These are phyloP conservation scores for Pseudohalonectria lignicola DNA, from an alignment of 2,329 filamentous ascomycete species.

Conservation along the genomic window DNA sequence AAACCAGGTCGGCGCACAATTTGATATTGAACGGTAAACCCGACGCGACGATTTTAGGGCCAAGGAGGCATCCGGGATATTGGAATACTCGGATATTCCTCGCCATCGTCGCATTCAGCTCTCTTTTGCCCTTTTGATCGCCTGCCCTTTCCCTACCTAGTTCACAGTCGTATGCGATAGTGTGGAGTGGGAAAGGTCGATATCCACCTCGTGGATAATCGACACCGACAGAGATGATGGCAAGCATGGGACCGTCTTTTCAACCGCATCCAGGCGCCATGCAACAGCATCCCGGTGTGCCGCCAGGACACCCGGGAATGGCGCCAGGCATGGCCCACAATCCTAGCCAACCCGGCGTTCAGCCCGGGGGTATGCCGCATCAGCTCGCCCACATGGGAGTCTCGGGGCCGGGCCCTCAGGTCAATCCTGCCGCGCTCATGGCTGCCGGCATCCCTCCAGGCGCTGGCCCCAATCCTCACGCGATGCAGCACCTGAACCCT, in stretches of 20 bases:
- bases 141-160: neutral
- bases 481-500: slow-evolving; percentile 56
- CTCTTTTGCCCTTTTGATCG: neutral
- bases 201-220: slow-evolving; percentile 50
- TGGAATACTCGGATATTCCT: no score
- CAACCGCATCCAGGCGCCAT: slow-evolving; percentile 59
- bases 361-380: slow-evolving; percentile 53
- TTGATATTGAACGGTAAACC: no score
- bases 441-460: slow-evolving; percentile 58
- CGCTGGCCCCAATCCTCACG: slow-evolving; percentile 53
- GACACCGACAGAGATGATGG: slow-evolving; percentile 52
- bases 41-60: no score
- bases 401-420: slow-evolving; percentile 60
- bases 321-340: slow-evolving; percentile 54
- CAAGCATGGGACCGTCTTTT: slow-evolving; percentile 53
- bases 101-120: neutral
- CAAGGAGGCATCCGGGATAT: no score
- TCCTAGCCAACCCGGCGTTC: slow-evolving; percentile 57
- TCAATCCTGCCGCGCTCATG: slow-evolving; percentile 63
- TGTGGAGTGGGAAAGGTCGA: slow-evolving; percentile 33
- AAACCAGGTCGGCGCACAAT: neutral
- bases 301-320: slow-evolving; percentile 49
- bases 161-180: slow-evolving; percentile 33
- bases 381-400: slow-evolving; percentile 61
- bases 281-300: slow-evolving; percentile 59